Conservation (phyloP, 2,329 filamentous ascomycete species). For the Clonostachys chloroleuca region DNA sequence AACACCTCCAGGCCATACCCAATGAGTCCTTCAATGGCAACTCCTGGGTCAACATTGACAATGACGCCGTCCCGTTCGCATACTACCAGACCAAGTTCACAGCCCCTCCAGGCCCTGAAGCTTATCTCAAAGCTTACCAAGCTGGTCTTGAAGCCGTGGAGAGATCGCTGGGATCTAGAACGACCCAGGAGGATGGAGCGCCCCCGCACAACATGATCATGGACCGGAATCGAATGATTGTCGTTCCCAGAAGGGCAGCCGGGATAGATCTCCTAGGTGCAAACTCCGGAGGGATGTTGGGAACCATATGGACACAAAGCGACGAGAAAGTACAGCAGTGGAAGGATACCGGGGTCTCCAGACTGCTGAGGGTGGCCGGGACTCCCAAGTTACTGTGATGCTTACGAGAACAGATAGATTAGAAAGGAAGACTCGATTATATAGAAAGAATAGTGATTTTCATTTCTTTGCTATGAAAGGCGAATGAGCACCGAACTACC, state of each 20-base stretch:
- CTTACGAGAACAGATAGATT: not conserved
- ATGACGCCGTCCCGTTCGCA: conserved; percentile 19
- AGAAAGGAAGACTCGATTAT: too few species aligned
- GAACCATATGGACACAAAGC: conserved; percentile 15
- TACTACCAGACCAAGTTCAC: conserved; percentile 11
- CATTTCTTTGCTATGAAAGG: too few species aligned
- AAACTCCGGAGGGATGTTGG: conserved; percentile 42
- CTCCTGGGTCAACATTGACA: conserved; percentile 16
- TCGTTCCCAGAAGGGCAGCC: conserved; percentile 33
- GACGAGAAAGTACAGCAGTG: conserved; percentile 3
- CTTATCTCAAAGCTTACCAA: conserved; percentile 14
- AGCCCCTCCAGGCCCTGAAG: not conserved
- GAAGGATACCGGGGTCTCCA: conserved; percentile 3
- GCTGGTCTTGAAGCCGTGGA: conserved; percentile 2
- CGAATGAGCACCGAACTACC: too few species aligned
- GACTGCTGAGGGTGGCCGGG: conserved; percentile 5
- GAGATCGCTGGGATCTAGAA: not conserved
- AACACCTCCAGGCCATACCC: conserved; percentile 41
- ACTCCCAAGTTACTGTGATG: conserved; percentile 2
- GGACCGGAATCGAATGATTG: conserved; percentile 35
- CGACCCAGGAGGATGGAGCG: conserved; percentile 1
- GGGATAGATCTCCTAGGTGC: conserved; percentile 26
- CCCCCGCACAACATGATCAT: conserved; percentile 37
- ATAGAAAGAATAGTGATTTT: too few species aligned
- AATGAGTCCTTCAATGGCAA: conserved; percentile 13